Percentiles rank a stretch among this genome's conserved stretches.
These are phyloP conservation scores for Arachis stenosperma DNA, from an alignment of 306 rosid species.

Conservation along the genomic window DNA sequence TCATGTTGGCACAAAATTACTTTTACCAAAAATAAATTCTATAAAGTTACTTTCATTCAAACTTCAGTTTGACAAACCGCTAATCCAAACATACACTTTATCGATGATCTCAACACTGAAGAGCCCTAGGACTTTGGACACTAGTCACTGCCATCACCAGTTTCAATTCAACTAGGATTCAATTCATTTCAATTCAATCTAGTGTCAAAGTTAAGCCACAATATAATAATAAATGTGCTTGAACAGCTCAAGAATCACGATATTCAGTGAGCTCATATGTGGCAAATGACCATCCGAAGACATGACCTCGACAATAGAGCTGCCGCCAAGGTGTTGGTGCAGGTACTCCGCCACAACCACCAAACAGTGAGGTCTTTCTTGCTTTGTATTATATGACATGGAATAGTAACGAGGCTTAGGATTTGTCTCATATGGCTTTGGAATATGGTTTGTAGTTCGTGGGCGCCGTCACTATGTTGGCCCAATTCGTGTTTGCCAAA, in stretches of 20 bases:
- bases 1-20: no score
- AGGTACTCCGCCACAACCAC: slow-evolving; percentile 51
- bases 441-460: slow-evolving; percentile 35
- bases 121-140: no score
- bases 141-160: not conserved
- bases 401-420: slow-evolving; percentile 36
- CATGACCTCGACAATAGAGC: slow-evolving; percentile 49
- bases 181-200: no score
- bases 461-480: no score
- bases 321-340: slow-evolving; percentile 32
- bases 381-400: slow-evolving; percentile 52
- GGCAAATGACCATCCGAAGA: slow-evolving; percentile 51
- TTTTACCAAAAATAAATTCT: no score
- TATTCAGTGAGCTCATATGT: slow-evolving; percentile 45
- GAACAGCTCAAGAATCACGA: slow-evolving; percentile 45
- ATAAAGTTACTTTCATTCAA: no score
- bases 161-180: no score
- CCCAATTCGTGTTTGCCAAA: no score
- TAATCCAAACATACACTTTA: no score
- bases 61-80: no score
- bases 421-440: slow-evolving; percentile 51
- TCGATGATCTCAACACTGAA: not conserved
- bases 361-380: slow-evolving; percentile 48
- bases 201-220: slow-evolving; percentile 12
- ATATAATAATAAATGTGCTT: slow-evolving; percentile 41